These are phyloP conservation scores for Aspergillus fructus DNA, from an alignment of 2,329 filamentous ascomycete genomes.

Conservation along the genomic window DNA sequence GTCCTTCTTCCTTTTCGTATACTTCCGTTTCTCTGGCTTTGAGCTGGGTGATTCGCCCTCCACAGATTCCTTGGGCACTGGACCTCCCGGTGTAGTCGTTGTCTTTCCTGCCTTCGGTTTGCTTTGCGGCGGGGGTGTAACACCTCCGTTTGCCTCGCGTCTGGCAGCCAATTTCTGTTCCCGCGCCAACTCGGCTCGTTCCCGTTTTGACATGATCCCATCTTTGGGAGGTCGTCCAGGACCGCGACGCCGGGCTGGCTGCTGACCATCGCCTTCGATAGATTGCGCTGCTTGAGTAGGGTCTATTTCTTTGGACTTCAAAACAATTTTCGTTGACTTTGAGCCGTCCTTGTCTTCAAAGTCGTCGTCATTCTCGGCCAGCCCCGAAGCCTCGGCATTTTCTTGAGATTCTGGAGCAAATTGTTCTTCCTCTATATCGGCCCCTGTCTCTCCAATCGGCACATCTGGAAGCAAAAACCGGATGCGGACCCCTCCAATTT, in stretches of 20 bases:
- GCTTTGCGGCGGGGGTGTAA: slow-evolving; percentile 40
- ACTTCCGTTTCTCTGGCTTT: slow-evolving; percentile 49
- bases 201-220: slow-evolving; percentile 66
- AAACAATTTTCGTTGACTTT: slow-evolving; percentile 28
- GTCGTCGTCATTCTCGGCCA: slow-evolving; percentile 44
- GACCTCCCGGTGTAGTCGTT: slow-evolving; percentile 14
- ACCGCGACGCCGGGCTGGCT: slow-evolving; percentile 47
- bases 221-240: slow-evolving; percentile 66
- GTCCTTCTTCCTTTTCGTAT: slow-evolving; percentile 50
- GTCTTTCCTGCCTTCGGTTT: slow-evolving; percentile 32
- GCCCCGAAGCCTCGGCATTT: slow-evolving; percentile 28
- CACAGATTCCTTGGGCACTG: slow-evolving; percentile 30
- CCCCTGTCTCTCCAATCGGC: slow-evolving; percentile 49
- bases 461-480: slow-evolving; percentile 56
- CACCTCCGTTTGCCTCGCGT: slow-evolving; percentile 48
- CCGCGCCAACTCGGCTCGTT: slow-evolving; percentile 55
- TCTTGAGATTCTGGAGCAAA: slow-evolving; percentile 33
- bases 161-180: slow-evolving; percentile 52
- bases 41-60: slow-evolving; percentile 36
- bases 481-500: slow-evolving; percentile 59
- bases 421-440: slow-evolving; percentile 47
- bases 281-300: slow-evolving; percentile 27
- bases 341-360: slow-evolving; percentile 29
- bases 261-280: slow-evolving; percentile 39
- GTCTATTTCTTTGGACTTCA: slow-evolving; percentile 32